phyloP scores from a whole-genome alignment of 2,329 filamentous ascomycete species.

The Rhexocercosporidium sp. region DNA sequence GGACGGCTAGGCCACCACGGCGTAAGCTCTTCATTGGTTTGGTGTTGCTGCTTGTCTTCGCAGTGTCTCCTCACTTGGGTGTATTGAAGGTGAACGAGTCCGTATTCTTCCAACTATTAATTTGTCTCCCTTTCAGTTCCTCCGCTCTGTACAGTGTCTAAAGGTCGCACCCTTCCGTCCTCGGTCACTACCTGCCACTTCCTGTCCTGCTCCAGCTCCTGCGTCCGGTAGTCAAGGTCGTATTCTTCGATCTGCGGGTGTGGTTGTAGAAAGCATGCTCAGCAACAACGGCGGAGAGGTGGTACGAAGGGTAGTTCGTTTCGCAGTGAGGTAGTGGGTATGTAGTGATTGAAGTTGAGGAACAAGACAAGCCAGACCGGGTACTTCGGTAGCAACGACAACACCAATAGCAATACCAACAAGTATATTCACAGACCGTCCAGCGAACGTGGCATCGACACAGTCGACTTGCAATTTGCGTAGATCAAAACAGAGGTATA shows the following conservation, averaged over 20 bases:
- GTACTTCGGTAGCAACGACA: neutral
- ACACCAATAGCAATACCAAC: neutral
- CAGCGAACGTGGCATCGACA: slow-evolving; percentile 24
- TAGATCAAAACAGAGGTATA: neutral
- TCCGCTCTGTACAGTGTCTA: neutral
- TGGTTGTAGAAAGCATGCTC: slow-evolving; percentile 17
- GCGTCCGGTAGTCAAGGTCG: neutral
- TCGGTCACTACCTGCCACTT: no score
- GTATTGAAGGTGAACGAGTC: no score
- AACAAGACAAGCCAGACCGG: neutral
- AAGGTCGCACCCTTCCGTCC: neutral
- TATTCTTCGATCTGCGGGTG: neutral
- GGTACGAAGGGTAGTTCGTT: neutral
- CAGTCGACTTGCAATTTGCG: slow-evolving; percentile 10
- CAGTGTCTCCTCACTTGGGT: neutral
- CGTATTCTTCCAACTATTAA: no score
- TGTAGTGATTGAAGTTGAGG: neutral
- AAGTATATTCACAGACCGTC: slow-evolving; percentile 10
- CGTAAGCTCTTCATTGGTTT: slow-evolving; percentile 32
- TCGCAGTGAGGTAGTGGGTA: neutral
- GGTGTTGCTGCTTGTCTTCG: neutral
- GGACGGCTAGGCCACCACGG: slow-evolving; percentile 42
- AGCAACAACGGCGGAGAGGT: slow-evolving; percentile 19
- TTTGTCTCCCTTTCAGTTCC: no score
- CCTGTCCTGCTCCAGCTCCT: neutral